Percentiles rank a stretch among this genome's conserved stretches.
Conservation (phyloP, 2,329 filamentous ascomycete species). For the Hysterium pulicare region DNA sequence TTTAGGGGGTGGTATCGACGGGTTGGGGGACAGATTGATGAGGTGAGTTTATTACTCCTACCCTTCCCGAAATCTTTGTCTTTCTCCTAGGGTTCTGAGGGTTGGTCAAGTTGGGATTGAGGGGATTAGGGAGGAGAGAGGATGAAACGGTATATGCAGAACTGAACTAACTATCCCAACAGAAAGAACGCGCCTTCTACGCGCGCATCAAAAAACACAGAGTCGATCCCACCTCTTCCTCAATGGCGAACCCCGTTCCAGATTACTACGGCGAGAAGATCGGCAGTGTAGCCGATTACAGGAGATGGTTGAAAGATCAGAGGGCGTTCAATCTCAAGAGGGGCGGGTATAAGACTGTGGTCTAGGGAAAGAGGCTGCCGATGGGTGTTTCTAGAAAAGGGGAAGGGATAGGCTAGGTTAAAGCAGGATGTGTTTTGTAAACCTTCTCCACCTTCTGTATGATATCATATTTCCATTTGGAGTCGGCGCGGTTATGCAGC, state of each 20-base stretch:
- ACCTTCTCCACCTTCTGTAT: not conserved
- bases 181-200: conserved; percentile 95
- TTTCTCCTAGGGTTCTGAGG: no score
- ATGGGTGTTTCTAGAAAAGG: not conserved
- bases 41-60: conserved; percentile 47
- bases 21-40: conserved; percentile 67
- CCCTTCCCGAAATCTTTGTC: no score
- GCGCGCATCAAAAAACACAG: conserved; percentile 85
- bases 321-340: conserved; percentile 84
- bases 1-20: conserved; percentile 75
- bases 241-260: conserved; percentile 86
- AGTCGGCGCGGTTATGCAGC: no score
- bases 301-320: conserved; percentile 97
- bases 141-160: no score
- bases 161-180: no score
- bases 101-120: no score
- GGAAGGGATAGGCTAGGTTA: not conserved
- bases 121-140: no score
- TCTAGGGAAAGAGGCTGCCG: conserved; percentile 9
- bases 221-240: conserved; percentile 85
- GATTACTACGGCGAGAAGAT: conserved; percentile 99
- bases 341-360: conserved; percentile 54
- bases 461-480: no score
- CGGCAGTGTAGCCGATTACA: conserved; percentile 83
- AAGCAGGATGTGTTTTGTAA: not conserved